Conservation (phyloP, 2,329 filamentous ascomycete species). For the Botrytis paeoniae region DNA sequence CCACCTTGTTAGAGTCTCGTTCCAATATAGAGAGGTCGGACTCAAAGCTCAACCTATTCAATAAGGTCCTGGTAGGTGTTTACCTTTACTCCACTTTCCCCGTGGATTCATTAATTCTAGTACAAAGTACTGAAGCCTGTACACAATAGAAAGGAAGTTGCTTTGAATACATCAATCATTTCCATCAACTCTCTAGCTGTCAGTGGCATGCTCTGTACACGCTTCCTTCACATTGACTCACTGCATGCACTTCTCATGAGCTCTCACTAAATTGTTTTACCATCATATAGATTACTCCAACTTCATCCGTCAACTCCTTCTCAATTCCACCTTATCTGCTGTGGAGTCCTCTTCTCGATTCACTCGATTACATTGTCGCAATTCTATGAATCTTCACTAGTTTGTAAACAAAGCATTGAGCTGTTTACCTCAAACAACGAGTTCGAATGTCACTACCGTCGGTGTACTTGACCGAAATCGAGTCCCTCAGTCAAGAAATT, state of each 20-base stretch:
- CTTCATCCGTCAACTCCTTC: background rate
- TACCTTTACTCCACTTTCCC: background rate
- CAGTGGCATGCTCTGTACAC: background rate
- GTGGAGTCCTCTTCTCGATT: conserved; percentile 6
- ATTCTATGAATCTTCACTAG: conserved; percentile 4
- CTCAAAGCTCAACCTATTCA: conserved; percentile 1
- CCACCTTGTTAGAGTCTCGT: background rate
- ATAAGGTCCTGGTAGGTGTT: background rate
- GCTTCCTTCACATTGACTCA: background rate
- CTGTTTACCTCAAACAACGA: background rate
- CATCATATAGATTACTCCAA: conserved; percentile 3
- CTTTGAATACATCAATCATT: background rate
- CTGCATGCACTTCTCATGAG: background rate
- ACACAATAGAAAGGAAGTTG: background rate
- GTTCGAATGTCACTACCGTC: conserved; percentile 48
- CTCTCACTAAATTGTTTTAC: conserved; percentile 8
- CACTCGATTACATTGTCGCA: background rate
- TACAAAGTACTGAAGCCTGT: background rate
- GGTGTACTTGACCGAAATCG: conserved; percentile 60
- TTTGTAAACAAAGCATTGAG: conserved; percentile 17
- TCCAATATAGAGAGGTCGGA: background rate
- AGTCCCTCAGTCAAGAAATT: conserved; percentile 60
- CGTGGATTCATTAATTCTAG: conserved; percentile 1
- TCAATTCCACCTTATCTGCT: conserved; percentile 5
- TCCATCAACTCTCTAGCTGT: background rate